These are phyloP conservation scores for Collybiopsis confluens DNA, from an alignment of 768 basidiomycete species.

Conservation along the genomic window DNA sequence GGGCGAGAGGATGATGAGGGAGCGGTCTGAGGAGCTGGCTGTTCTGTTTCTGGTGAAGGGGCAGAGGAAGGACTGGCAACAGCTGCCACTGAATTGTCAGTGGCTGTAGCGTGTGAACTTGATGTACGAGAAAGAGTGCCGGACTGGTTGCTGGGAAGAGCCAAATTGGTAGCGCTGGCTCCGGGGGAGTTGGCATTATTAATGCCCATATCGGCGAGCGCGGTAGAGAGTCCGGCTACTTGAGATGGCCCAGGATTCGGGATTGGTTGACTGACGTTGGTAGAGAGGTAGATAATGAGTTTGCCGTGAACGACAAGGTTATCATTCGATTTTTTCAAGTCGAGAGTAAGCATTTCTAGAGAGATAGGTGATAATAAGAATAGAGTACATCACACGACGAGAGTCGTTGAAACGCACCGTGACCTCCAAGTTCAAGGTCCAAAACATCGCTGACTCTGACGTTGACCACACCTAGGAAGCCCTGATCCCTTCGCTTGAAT, in stretches of 20 bases:
- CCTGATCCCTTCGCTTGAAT: conserved; percentile 97
- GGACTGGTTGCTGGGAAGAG: conserved; percentile 34
- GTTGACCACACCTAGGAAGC: conserved; percentile 97
- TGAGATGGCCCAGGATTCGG: conserved; percentile 79
- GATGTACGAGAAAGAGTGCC: conserved; percentile 55
- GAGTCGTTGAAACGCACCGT: conserved; percentile 81
- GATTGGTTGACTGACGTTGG: conserved; percentile 82
- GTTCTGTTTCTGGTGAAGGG: conserved; percentile 20
- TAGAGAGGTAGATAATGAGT: conserved; percentile 93
- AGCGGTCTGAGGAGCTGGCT: conserved; percentile 19
- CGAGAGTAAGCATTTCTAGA: conserved; percentile 91
- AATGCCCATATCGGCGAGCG: conserved; percentile 59
- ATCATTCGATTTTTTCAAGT: conserved; percentile 98
- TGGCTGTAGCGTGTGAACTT: conserved; percentile 59
- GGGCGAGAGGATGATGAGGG: conserved; percentile 23
- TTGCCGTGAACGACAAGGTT: conserved; percentile 97
- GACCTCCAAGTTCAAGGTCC: conserved; percentile 88
- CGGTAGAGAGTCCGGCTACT: conserved; percentile 51
- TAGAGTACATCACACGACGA: conserved; percentile 3
- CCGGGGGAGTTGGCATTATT: conserved; percentile 44
- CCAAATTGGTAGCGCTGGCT: conserved; percentile 53
- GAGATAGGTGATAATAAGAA: conserved; percentile 7
- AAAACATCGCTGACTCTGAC: conserved; percentile 86
- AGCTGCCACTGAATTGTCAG: conserved; percentile 40
- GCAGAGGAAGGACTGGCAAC: conserved; percentile 19